Percentiles rank a stretch among this genome's conserved stretches.
These are phyloP conservation scores for Capsicum rhomboideum DNA, from an alignment of 257 asterid species.

Conservation along the genomic window DNA sequence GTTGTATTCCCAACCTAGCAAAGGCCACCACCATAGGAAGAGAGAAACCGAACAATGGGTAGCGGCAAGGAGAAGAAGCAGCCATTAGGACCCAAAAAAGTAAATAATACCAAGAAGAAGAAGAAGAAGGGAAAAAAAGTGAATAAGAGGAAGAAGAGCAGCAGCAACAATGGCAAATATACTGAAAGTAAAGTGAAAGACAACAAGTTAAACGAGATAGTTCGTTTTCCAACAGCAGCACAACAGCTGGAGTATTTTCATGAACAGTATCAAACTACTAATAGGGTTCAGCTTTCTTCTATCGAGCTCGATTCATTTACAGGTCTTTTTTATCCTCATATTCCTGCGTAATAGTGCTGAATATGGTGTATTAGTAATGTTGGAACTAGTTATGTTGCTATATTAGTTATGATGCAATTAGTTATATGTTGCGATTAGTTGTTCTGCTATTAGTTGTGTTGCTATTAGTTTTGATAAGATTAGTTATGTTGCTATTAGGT, in stretches of 20 bases:
- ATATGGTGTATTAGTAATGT: no score
- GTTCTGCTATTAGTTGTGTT: no score
- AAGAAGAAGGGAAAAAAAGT: background rate
- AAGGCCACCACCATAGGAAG: conserved; percentile 5
- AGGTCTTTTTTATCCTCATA: no score
- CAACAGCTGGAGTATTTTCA: conserved; percentile 64
- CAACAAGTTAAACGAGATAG: conserved; percentile 8
- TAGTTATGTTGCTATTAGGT: no score
- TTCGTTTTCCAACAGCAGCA: conserved; percentile 35
- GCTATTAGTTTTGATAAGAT: no score
- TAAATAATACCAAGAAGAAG: conserved; percentile 7
- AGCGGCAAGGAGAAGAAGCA: conserved; percentile 3
- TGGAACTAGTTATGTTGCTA: no score
- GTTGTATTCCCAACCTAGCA: conserved; percentile 5
- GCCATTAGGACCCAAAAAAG: conserved; percentile 22
- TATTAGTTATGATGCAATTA: no score
- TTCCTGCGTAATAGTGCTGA: no score
- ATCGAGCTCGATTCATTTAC: conserved; percentile 69
- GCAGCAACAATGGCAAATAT: background rate
- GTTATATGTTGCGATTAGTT: no score
- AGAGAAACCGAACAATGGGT: background rate
- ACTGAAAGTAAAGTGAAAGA: conserved; percentile 8
- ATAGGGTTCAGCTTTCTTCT: conserved; percentile 56
- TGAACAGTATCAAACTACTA: conserved; percentile 57
- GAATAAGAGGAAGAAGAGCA: background rate